Evolutionary conservation across 495 filamentous ascomycete genomes (phyloP), one percentile per base, ranked within the genome.

Genomic region (Neohortaea acidophila): DNA sequence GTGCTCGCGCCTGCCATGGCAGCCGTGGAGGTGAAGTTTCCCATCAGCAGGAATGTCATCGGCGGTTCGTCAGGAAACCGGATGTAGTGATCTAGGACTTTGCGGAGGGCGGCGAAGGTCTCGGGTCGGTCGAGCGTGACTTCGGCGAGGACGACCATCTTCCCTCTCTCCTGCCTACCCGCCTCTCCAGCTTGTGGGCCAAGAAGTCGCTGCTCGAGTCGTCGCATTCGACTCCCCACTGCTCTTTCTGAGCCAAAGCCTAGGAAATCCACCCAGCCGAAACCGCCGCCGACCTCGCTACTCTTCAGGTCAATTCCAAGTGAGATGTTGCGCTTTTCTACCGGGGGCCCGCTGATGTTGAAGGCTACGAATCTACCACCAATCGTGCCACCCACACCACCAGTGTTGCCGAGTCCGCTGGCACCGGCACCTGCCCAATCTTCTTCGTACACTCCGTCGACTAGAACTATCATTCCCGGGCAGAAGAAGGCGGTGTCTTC

Each of bases 231-330:
- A 1, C 71, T 57, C 0, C 89, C 86, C 9, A 76, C 72, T 18
- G 84, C 84, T 35, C 86, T 78, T 55, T 93, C 84, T 44, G 82
- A 87, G 6, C 89, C 89, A 2, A 86, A 71, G 15, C 91, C 89
- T 0, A 94, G 59, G 55, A 96, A 96, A 52, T 99, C 91, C 7
- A 93, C 79, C 82, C 92, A 96, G 9, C 89, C 91, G 53, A 94
- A 92, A 1, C 82, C 85, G 14, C 45, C 49, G 13, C 72, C 75
- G 11, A 55, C 36, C 26, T 60, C 41, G 17, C 11, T 33, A 25
- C 33, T n/a, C 21, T 56, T 47, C 2, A 60, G 59, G 36, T 59
- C 70, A 21, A 81, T 69, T 20, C 89, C 87, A 12, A 93, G 64
- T 2, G 80, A 85, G 17, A 71, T 70, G 25, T 77, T 70, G 24